Conservation (phyloP, 1,284 basidiomycete genomes). For the Rhodotorula sp. region DNA sequence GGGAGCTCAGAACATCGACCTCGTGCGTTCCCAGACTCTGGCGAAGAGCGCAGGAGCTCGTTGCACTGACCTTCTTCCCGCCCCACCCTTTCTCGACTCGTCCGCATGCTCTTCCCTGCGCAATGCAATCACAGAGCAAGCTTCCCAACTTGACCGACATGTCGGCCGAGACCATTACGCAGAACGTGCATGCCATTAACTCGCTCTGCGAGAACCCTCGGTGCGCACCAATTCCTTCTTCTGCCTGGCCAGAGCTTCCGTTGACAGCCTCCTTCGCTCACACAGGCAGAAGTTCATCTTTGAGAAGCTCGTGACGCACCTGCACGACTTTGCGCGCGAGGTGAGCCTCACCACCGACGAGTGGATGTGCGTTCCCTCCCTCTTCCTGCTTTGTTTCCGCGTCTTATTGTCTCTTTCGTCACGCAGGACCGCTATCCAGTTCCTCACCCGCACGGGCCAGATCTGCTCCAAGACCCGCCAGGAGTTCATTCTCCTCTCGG, state of each 20-base stretch:
- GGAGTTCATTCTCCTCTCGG: conserved; percentile 81
- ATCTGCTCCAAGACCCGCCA: conserved; percentile 63
- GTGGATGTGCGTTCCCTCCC: conserved; percentile 62
- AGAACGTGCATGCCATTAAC: conserved; percentile 59
- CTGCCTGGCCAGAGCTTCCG: neutral
- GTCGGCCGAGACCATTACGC: conserved; percentile 57
- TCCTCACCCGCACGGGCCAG: conserved; percentile 72
- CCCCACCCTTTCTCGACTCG: neutral
- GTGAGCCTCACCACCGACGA: conserved; percentile 75
- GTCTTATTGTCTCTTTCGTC: too few species aligned
- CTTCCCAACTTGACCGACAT: conserved; percentile 37
- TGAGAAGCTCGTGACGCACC: conserved; percentile 60
- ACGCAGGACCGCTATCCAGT: conserved; percentile 62
- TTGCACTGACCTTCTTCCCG: neutral
- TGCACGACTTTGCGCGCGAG: conserved; percentile 72
- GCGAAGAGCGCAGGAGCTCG: fast-evolving
- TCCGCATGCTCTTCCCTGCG: neutral
- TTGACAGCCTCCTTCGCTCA: neutral
- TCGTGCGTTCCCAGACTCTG: conserved; percentile 9
- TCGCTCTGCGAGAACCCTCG: conserved; percentile 53
- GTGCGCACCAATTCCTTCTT: conserved; percentile 34
- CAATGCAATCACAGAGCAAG: neutral
- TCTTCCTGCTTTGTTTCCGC: neutral
- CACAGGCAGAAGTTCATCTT: conserved; percentile 57
- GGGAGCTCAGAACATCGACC: conserved; percentile 40